Base-by-base conservation (phyloP, 495 filamentous ascomycete genomes). In the Coniosporium apollinis region DNA sequence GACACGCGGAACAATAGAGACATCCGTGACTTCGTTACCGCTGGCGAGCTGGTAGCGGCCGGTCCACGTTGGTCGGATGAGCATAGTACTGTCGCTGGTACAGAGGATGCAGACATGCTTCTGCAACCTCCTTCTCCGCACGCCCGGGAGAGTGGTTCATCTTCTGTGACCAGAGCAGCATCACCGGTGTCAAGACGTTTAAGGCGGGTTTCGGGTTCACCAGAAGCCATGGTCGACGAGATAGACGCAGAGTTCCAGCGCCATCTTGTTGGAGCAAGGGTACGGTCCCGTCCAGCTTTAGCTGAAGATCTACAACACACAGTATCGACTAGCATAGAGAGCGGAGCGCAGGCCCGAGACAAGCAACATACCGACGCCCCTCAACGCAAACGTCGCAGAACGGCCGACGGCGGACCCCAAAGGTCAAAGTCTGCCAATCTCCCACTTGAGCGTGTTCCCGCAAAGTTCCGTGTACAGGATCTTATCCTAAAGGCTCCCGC, bases 1-100 rank as follows among this genome's bases (percentile, higher is more conserved):
- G n/a, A n/a, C n/a, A n/a, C n/a, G n/a, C n/a, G n/a, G n/a, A n/a
- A 45, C 38, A 54, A 49, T 30, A 42, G 40, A 20, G 49, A 52
- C 32, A 55, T 55, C 18, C 36, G 49, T 9, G 42, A 48, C 13
- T 55, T 45, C 32, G 41, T 55, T 14, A 21, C 15, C 14, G 11
- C 33, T 6, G 21, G 38, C 13, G 38, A 33, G 29, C 19, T n/a
- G 9, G 9, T 9, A 26, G 24, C 24, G 9, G 9, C 24, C 2
- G 13, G 9, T 26, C 24, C 1, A 13, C 24, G 9, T 9, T 26
- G 24, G 9, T 26, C 24, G 13, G 24, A 26, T 26, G 24, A 26
- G 13, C 13, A 8, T 26, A 26, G n/a, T n/a, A n/a, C n/a, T n/a
- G n/a, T n/a, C n/a, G n/a, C n/a, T n/a, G n/a, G n/a, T n/a, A n/a